These are phyloP conservation scores for Cryomyces minteri DNA, from an alignment of 495 filamentous ascomycete genomes.

Conservation along the genomic window DNA sequence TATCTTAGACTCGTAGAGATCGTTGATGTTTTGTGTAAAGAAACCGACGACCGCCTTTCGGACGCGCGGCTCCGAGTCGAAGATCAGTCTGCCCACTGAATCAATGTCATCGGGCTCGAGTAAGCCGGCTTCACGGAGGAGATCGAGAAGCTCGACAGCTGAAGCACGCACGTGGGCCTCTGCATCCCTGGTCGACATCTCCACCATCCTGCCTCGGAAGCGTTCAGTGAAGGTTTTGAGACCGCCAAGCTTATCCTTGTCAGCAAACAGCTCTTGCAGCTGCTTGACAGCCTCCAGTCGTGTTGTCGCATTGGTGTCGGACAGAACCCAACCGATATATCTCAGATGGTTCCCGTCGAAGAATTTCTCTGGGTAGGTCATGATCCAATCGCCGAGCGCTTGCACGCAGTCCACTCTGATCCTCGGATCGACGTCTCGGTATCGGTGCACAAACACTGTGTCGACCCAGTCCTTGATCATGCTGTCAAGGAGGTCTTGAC, in stretches of 20 bases:
- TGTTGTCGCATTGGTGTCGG: slow-evolving; percentile 49
- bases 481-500: slow-evolving; percentile 41
- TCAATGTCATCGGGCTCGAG: slow-evolving; percentile 86
- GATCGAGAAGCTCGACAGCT: slow-evolving; percentile 61
- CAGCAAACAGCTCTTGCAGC: slow-evolving; percentile 54
- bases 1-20: slow-evolving; percentile 57
- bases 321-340: slow-evolving; percentile 88
- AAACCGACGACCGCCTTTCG: slow-evolving; percentile 78
- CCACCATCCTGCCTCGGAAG: slow-evolving; percentile 72
- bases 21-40: slow-evolving; percentile 70
- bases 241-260: slow-evolving; percentile 53
- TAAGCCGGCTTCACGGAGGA: slow-evolving; percentile 65
- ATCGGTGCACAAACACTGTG: slow-evolving; percentile 81
- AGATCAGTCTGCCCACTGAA: slow-evolving; percentile 63
- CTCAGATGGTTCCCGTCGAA: slow-evolving; percentile 75
- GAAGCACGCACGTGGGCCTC: slow-evolving; percentile 61
- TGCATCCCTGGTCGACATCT: slow-evolving; percentile 72
- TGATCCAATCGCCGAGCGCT: slow-evolving; percentile 76
- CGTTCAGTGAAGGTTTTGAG: slow-evolving; percentile 78
- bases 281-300: slow-evolving; percentile 68
- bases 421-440: slow-evolving; percentile 77
- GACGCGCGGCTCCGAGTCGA: slow-evolving; percentile 65
- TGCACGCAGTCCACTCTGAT: slow-evolving; percentile 74
- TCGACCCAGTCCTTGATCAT: slow-evolving; percentile 70
- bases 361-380: slow-evolving; percentile 63